Percentiles rank a stretch among this genome's conserved stretches.
phyloP scores from a whole-genome alignment of 2,329 filamentous ascomycete species.

The Alternaria sp. region DNA sequence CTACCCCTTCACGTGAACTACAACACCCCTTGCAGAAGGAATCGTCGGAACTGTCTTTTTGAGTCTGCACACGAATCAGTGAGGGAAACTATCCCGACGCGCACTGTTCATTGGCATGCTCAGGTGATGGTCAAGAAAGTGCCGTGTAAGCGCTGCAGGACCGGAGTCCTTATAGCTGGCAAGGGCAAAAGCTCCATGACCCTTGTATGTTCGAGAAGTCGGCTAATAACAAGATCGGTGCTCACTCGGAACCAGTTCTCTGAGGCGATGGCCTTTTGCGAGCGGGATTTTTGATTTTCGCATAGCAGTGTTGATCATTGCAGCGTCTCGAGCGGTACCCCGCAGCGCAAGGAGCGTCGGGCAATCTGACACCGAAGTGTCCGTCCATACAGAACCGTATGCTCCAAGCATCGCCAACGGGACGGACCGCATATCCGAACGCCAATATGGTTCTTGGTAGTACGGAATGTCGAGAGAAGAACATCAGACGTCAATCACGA shows the following conservation, averaged over 20 bases:
- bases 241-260: not conserved
- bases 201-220: not conserved
- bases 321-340: constrained; percentile 6
- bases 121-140: not conserved
- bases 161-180: not conserved
- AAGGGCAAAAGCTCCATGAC: not conserved
- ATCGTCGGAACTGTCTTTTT: not conserved
- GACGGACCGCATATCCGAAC: constrained; percentile 28
- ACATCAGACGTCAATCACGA: not conserved
- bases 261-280: not conserved
- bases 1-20: not conserved
- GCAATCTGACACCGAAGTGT: constrained; percentile 25
- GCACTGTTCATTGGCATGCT: not conserved
- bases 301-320: not conserved
- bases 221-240: not conserved
- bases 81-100: not conserved
- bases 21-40: not conserved
- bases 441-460: constrained; percentile 1
- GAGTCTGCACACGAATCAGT: not conserved
- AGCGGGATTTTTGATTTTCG: not conserved
- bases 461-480: not conserved
- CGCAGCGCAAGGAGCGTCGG: constrained; percentile 22
- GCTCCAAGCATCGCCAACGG: constrained; percentile 11
- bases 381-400: constrained; percentile 24
- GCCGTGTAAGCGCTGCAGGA: not conserved